Base-by-base conservation (phyloP, 2,329 filamentous ascomycete species). In the Sphaceloma murrayae region DNA sequence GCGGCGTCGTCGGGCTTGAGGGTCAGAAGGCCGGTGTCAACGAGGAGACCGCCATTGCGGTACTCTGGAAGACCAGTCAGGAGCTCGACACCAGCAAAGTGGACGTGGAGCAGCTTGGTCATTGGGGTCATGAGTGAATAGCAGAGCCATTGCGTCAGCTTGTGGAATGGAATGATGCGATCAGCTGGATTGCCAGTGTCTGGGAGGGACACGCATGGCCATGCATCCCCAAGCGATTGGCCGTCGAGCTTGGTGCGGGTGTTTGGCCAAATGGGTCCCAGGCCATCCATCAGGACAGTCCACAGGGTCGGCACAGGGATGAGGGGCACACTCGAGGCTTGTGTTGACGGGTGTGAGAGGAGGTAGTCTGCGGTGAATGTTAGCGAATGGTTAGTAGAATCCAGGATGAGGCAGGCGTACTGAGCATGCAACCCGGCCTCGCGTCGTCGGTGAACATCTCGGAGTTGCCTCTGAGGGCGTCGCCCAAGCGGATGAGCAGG, bases 101-200 rank as follows among this genome's bases (percentile, higher is more conserved):
- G 78, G 48, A 93, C 79, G 46, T 82, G 76, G 54, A 94, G 77
- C 16, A 94, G 64, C 52, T 78, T 83, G 46, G 80, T 77, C 81
- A 94, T 93, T 0, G 87, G 87, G 17, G 87, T 81, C 84, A 93
- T 93, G 46, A 95, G 74, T 2, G 86, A 94, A 65, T 94, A 94
- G 39, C 83, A 85, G 46, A 95, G 79, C 88, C 88, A 95, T 62
- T 94, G 87, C 0, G 87, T 93, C 26, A 94, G 74, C 65, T 94
- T 94, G 69, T 95, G 88, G 67, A 94, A 94, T 0, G 87, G 87
- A 8, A 89, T 76, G 55, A 93, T 89, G 53, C 73, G 80, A 59
- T 89, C 83, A 82, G 82, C 86, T 1, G 78, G 72, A 52, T 78
- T 69, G 5, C 74, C 74, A 52, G 80, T 71, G 61, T 82, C 78